Evolutionary conservation across 2,329 filamentous ascomycete genomes (phyloP), one percentile per base, ranked within the genome.

Genomic region (Dactylellina cionopaga): DNA sequence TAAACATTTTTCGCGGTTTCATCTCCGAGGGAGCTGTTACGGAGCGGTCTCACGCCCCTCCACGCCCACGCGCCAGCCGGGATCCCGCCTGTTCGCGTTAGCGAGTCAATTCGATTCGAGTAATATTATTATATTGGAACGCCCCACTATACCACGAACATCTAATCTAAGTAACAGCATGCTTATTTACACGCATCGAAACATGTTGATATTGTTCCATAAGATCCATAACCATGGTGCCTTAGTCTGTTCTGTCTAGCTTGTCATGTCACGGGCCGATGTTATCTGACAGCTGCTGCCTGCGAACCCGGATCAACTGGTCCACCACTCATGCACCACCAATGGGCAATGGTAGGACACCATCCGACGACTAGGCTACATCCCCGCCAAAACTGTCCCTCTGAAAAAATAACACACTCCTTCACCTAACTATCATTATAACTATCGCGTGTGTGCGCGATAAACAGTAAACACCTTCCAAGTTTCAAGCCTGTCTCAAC

Each of bases 401-500:
- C 9, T 4, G 29, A 35, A 47, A 54, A 24, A 55, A 47, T 47
- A 43, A 43, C 29, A 25, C 22, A 33, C n/a, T 54, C 63, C 22
- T 59, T 27, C 44, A 17, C 37, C 17, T 49, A 39, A 41, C 63
- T 22, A 55, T 22, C 24, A 46, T 10, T 65, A 19, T 49, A n/a
- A 56, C 52, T 29, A 27, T 64, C 25, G 10, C 39, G 25, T 60
- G 33, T 10, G 9, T 15, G 37, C 46, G 19, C 41, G 49, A 51
- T 5, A 44, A 54, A 59, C 43, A 41, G 19, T 58, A 54, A 71
- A 71, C 66, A 71, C 66, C 66, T 44, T 64, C 66, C 66, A 71
- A n/a, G 66, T 71, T 71, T 71, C 59, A 71, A 31, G 27, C 66
- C 66, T 24, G 66, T 64, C 66, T 71, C 59, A 64, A 71, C 58